A percentile compares a stretch with the other conserved stretches of the same genome.
Conservation (phyloP, 257 asterid genomes). For the Salvia hispanica region DNA sequence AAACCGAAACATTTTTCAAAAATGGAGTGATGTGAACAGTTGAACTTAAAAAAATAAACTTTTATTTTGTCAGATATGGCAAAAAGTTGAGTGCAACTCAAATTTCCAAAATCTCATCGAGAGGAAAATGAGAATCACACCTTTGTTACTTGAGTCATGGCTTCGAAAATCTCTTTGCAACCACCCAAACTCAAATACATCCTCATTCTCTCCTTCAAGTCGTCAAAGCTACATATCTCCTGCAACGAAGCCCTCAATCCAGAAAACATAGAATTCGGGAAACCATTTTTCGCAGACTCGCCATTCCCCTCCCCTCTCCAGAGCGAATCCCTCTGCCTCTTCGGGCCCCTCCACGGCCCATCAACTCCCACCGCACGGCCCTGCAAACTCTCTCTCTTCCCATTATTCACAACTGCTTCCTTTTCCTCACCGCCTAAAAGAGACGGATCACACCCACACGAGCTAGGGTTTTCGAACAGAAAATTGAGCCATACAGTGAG, state of each 20-base stretch:
- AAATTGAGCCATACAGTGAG: conserved; percentile 93
- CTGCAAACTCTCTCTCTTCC: conserved; percentile 71
- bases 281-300: conserved; percentile 34
- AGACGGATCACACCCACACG: conserved; percentile 78
- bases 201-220: conserved; percentile 87
- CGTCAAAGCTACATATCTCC: conserved; percentile 89
- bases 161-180: conserved; percentile 66
- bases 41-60: not conserved
- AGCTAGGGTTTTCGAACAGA: conserved; percentile 70
- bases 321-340: conserved; percentile 65
- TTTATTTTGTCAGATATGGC: not conserved
- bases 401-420: conserved; percentile 39
- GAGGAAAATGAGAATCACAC: conserved; percentile 39
- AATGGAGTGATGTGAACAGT: conserved; percentile 4
- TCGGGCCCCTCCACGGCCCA: conserved; percentile 87
- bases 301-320: conserved; percentile 50
- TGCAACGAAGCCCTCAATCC: conserved; percentile 63
- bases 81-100: conserved; percentile 10
- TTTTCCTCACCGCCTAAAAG: conserved; percentile 34
- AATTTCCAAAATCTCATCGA: conserved; percentile 2
- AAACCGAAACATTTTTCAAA: not conserved
- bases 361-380: conserved; percentile 61
- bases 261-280: conserved; percentile 44
- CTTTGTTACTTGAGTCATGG: conserved; percentile 86
- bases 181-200: conserved; percentile 67